A percentile compares a stretch with the other conserved stretches of the same genome.
These are phyloP conservation scores for Calvatia gigantea DNA, from an alignment of 768 basidiomycete species.

Conservation along the genomic window DNA sequence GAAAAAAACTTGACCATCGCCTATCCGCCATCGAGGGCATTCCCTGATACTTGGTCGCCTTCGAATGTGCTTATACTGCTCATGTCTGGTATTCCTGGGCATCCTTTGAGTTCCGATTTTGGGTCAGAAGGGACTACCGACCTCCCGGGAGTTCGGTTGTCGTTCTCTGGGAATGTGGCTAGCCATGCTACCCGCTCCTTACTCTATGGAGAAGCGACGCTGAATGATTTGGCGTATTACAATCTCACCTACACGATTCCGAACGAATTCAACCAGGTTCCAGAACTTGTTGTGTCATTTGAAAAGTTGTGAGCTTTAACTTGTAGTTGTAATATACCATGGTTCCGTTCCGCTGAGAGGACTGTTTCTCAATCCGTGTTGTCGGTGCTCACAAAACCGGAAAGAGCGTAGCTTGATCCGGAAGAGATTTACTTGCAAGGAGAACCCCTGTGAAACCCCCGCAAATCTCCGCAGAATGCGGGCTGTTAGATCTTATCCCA, in stretches of 20 bases:
- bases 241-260: slow-evolving; percentile 24
- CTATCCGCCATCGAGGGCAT: slow-evolving; percentile 24
- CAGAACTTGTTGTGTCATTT: neutral
- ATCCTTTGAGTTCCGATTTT: slow-evolving; percentile 17
- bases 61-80: slow-evolving; percentile 24
- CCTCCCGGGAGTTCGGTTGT: slow-evolving; percentile 15
- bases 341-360: neutral
- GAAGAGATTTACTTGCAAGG: neutral
- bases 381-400: neutral
- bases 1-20: slow-evolving; percentile 20
- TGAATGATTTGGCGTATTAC: slow-evolving; percentile 24
- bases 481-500: too few species aligned
- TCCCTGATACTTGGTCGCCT: slow-evolving; percentile 16
- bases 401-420: neutral
- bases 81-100: slow-evolving; percentile 20
- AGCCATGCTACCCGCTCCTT: slow-evolving; percentile 14
- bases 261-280: slow-evolving; percentile 8
- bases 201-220: slow-evolving; percentile 18
- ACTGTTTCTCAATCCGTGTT: too few species aligned
- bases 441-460: too few species aligned
- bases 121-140: slow-evolving; percentile 16
- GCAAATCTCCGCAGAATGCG: too few species aligned
- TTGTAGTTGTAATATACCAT: neutral
- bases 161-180: slow-evolving; percentile 20
- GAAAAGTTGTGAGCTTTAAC: neutral